Evolutionary conservation across 1,139 yeast species (phyloP).

Genomic region (Geotrichum australiense): DNA sequence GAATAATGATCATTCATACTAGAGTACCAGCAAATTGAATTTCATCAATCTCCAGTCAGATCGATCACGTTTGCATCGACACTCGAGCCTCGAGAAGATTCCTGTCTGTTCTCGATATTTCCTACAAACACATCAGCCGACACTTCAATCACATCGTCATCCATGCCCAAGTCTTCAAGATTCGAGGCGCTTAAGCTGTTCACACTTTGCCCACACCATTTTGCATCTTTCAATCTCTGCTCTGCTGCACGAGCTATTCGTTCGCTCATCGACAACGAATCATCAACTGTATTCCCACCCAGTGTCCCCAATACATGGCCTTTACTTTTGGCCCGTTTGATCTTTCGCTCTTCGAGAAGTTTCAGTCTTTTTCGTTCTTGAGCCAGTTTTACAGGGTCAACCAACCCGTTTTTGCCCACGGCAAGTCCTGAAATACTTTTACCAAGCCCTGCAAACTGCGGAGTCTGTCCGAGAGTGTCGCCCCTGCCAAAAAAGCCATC

Average conservation of each 20-base stretch:
- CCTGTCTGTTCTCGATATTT: too few species aligned
- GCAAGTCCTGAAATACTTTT: conserved; percentile 3
- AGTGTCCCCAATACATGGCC: conserved; percentile 28
- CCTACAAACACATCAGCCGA: conserved; percentile 1
- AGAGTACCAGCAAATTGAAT: too few species aligned
- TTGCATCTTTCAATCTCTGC: conserved; percentile 50
- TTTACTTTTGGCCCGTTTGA: conserved; percentile 19
- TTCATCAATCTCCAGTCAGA: too few species aligned
- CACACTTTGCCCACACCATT: conserved; percentile 42
- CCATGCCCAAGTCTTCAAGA: conserved; percentile 17
- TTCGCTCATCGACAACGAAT: conserved; percentile 36
- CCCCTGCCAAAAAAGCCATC: conserved; percentile 48
- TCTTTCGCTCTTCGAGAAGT: conserved; percentile 11
- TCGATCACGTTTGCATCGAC: too few species aligned
- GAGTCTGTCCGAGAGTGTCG: conserved; percentile 42
- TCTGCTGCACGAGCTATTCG: conserved; percentile 64
- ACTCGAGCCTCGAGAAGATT: too few species aligned
- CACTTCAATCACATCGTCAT: conserved; percentile 18
- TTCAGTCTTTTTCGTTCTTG: conserved; percentile 21
- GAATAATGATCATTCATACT: too few species aligned
- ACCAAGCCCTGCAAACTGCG: conserved; percentile 2
- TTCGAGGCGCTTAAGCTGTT: not conserved
- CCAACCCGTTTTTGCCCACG: conserved; percentile 5
- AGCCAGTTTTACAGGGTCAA: conserved; percentile 18
- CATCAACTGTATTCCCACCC: not conserved